Evolutionary conservation across 129 eudicot species (phyloP).

Genomic region (Glebionis coronaria): DNA sequence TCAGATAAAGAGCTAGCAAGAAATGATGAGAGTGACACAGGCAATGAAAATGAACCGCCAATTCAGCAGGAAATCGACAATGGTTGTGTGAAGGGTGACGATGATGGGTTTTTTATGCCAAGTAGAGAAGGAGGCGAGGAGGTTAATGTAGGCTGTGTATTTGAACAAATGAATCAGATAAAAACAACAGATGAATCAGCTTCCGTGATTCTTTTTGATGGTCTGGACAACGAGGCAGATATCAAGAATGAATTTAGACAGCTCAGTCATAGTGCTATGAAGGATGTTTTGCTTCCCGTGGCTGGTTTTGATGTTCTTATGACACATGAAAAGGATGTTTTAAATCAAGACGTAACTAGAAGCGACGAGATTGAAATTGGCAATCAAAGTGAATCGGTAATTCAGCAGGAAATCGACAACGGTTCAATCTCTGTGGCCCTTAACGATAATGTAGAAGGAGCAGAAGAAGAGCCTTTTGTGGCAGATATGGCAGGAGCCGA

Average conservation of each 20-base stretch:
- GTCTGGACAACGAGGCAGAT: background rate
- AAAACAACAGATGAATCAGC: constrained; percentile 15
- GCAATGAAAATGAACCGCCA: constrained; percentile 15
- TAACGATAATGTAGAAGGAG: background rate
- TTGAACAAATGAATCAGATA: constrained; percentile 22
- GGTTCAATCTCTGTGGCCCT: no score
- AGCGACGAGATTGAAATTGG: no score
- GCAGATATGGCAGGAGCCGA: background rate
- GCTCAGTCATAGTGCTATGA: no score
- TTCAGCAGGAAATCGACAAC: no score
- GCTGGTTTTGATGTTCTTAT: no score
- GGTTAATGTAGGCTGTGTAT: constrained; percentile 2
- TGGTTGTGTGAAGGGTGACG: constrained; percentile 13
- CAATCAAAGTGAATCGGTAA: no score
- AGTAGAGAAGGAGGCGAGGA: background rate
- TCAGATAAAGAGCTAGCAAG: constrained; percentile 29
- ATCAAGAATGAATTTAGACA: background rate
- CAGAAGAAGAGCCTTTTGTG: background rate
- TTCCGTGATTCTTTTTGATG: constrained; percentile 5
- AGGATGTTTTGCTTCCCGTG: no score
- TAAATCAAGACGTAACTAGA: background rate
- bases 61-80: constrained; percentile 18
- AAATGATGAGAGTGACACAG: constrained; percentile 8
- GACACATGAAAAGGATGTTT: no score
- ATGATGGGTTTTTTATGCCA: background rate